Conservation (phyloP, 164 flowering plant genomes). For the Cinnamomum chago region DNA sequence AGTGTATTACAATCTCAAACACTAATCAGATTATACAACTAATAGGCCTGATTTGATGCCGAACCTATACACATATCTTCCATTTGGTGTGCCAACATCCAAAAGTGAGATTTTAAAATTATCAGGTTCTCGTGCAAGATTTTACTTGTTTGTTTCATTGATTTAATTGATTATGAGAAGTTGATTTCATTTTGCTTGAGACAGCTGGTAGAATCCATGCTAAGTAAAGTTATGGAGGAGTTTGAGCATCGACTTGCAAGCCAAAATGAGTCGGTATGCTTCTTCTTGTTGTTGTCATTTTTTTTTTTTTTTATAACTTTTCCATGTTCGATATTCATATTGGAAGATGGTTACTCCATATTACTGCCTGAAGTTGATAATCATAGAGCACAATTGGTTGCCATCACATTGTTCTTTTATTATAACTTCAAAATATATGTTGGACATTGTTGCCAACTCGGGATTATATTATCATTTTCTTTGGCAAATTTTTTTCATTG, state of each 20-base stretch:
- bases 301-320: not conserved
- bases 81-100: too few species aligned
- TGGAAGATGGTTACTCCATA: not conserved
- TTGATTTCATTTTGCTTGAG: not conserved
- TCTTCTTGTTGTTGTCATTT: not conserved
- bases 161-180: not conserved
- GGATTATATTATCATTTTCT: not conserved
- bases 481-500: not conserved
- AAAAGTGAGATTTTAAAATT: too few species aligned
- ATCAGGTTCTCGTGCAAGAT: too few species aligned
- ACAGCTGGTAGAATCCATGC: constrained; percentile 82
- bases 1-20: too few species aligned
- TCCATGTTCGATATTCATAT: not conserved
- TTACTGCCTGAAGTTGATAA: not conserved
- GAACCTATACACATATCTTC: too few species aligned
- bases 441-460: not conserved
- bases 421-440: not conserved
- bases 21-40: too few species aligned
- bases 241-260: constrained; percentile 56
- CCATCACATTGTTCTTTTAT: too few species aligned
- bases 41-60: too few species aligned
- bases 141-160: not conserved
- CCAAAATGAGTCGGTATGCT: constrained; percentile 32
- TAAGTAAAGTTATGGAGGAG: constrained; percentile 76
- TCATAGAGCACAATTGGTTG: too few species aligned